Evolutionary conservation across 2,329 filamentous ascomycete species (phyloP), one percentile per base, ranked within the genome.

Genomic region (Anthostomella pinea): DNA sequence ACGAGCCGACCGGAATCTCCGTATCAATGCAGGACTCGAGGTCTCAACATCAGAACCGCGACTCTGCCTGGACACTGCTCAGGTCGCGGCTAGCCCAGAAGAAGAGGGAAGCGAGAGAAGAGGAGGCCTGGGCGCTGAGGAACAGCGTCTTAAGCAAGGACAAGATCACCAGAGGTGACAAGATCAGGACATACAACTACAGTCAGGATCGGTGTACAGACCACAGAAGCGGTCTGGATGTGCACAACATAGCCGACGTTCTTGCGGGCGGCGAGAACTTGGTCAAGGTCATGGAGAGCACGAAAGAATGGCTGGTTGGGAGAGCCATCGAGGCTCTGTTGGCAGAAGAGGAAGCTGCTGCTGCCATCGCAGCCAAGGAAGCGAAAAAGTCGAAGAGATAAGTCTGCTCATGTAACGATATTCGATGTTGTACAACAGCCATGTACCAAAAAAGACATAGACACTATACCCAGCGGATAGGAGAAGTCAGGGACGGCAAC

Each of bases 21-120:
- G 90, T 97, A 10, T 83, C 83, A 9, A 95, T 97, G 75, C 93
- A 98, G 63, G 93, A 98, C 60, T 83, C 82, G 35, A 79, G 93
- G 36, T 95, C 88, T 27, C 93, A 98, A 67, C 81, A 87, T 51
- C 80, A 87, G 48, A 98, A 98, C 65, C 79, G 90, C 28, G 85
- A 89, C 43, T 81, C 81, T 43, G 93, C 93, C 2, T 96, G 93
- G 90, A 77, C 81, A 51, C 58, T 98, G 30, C 69, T 98, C 39
- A 81, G 90, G 15, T 85, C 87, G 10, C 83, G 86, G 33, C 69
- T 97, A 14, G 93, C 90, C 2, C 85, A 93, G 63, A 73, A 77
- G 53, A 75, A 85, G 39, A 77, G 89, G 30, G 90, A 95, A 59
- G 82, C 83, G 47, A 78, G 88, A 20, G 91, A 98, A 62, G 87